Evolutionary conservation across 768 basidiomycete genomes (phyloP).

Genomic region (Lactifluus echinatus): DNA sequence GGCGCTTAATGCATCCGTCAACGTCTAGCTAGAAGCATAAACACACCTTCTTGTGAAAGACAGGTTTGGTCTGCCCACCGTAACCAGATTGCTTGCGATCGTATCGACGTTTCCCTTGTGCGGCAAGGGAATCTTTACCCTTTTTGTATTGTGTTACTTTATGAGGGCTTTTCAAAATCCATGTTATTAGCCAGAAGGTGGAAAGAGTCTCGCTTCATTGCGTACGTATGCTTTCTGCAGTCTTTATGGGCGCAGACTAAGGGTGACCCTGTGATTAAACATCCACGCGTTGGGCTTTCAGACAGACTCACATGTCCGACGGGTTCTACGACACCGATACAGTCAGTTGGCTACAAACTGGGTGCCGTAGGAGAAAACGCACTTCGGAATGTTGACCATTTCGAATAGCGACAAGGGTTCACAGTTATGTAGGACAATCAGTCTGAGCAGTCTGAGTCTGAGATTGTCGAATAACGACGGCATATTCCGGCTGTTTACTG

Average conservation of each 20-base stretch:
- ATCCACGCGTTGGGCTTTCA: not conserved
- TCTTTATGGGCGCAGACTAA: conserved; percentile 92
- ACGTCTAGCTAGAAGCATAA: not conserved
- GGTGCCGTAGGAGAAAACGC: conserved; percentile 28
- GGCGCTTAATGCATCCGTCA: not conserved
- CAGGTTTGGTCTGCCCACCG: conserved; percentile 99
- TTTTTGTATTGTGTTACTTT: conserved; percentile 99
- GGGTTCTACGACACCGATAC: conserved; percentile 51
- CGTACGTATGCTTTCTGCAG: conserved; percentile 96
- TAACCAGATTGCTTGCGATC: conserved; percentile 98
- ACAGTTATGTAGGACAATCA: not conserved
- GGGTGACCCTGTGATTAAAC: conserved; percentile 15
- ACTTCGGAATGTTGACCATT: conserved; percentile 98
- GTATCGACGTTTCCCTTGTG: conserved; percentile 99
- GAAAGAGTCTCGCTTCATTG: conserved; percentile 13
- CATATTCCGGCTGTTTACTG: conserved; percentile 8
- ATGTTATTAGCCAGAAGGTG: not conserved
- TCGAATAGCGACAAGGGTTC: conserved; percentile 22
- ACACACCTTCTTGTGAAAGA: conserved; percentile 99
- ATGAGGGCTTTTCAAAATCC: conserved; percentile 60
- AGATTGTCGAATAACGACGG: no score
- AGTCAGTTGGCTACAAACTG: not conserved
- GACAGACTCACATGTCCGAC: conserved; percentile 81
- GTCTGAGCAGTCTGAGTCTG: no score
- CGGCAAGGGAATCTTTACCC: conserved; percentile 96